Conservation (phyloP, 164 flowering plant species). For the grape (Vitis vinifera) region DNA sequence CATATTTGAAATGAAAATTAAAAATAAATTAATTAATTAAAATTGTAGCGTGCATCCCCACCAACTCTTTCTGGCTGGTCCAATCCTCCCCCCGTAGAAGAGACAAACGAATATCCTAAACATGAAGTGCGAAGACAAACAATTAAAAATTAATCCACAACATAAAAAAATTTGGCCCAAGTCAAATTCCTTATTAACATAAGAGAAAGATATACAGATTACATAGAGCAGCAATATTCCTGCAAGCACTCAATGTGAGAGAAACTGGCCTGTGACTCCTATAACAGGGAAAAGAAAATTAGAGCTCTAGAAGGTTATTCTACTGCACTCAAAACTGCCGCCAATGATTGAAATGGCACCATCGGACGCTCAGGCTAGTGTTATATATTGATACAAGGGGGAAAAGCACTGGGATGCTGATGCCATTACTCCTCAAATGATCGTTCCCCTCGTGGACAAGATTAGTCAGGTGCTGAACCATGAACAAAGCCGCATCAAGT, state of each 20-base stretch:
- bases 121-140: too few species aligned
- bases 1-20: too few species aligned
- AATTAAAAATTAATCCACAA: too few species aligned
- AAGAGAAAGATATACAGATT: slow-evolving; percentile 9
- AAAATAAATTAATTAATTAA: too few species aligned
- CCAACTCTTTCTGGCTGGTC: too few species aligned
- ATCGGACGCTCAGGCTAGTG: neutral
- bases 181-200: too few species aligned
- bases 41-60: too few species aligned
- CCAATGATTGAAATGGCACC: neutral
- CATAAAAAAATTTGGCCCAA: too few species aligned
- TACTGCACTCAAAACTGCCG: slow-evolving; percentile 23
- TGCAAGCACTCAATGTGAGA: neutral
- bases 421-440: slow-evolving; percentile 7
- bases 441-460: neutral
- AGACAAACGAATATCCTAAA: too few species aligned
- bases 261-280: neutral
- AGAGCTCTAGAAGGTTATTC: slow-evolving; percentile 5
- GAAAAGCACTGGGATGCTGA: slow-evolving; percentile 2
- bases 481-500: slow-evolving; percentile 7
- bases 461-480: neutral
- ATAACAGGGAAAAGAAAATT: neutral
- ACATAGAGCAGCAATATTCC: neutral
- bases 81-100: too few species aligned
- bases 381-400: slow-evolving; percentile 1